These are phyloP conservation scores for Pleurotus ostreatus DNA, from an alignment of 768 basidiomycete species.

Conservation along the genomic window DNA sequence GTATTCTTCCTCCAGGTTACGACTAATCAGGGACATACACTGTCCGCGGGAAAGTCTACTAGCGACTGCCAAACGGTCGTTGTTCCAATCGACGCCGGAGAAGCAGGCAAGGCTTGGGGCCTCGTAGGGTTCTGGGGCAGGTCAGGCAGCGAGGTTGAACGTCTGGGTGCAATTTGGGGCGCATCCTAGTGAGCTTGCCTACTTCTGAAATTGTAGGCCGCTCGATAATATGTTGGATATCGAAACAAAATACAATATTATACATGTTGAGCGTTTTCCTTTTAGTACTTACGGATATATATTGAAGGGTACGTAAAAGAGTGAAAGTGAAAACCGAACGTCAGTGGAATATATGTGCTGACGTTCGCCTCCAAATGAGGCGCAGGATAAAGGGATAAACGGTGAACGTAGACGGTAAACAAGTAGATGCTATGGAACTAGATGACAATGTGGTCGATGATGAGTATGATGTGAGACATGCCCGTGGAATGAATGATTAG, in stretches of 20 bases:
- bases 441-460: not conserved
- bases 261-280: no score
- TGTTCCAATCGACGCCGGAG: slow-evolving; percentile 25
- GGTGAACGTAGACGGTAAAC: not conserved
- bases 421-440: not conserved
- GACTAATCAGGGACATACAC: slow-evolving; percentile 24
- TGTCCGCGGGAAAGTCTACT: slow-evolving; percentile 25
- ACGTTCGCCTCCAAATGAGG: not conserved
- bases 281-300: no score
- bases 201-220: not conserved
- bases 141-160: slow-evolving; percentile 24
- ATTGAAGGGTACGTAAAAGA: no score
- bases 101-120: slow-evolving; percentile 22
- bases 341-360: no score
- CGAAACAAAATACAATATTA: no score
- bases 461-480: not conserved
- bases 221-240: no score
- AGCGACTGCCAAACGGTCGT: slow-evolving; percentile 20
- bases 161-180: slow-evolving; percentile 24
- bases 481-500: no score
- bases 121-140: slow-evolving; percentile 29
- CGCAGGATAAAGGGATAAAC: not conserved
- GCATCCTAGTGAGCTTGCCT: slow-evolving; percentile 19
- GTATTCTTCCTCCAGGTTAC: slow-evolving; percentile 27
- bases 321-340: no score